Conservation (phyloP, 192 early-diverging fungal genomes). For the Linnemannia hyalina region DNA sequence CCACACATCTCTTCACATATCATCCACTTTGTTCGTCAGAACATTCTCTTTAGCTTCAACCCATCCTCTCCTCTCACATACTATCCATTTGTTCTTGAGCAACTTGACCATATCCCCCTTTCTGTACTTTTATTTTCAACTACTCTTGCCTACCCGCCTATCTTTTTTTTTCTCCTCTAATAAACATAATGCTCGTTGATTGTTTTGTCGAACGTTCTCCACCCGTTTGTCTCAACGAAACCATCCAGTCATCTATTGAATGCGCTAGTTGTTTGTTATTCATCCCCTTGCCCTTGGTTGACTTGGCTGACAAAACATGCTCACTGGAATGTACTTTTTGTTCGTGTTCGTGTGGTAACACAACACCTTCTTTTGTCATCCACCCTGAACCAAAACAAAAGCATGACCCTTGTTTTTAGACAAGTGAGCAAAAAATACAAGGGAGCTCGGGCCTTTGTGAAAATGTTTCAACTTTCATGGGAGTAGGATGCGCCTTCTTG, state of each 20-base stretch:
- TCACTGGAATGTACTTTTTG: neutral
- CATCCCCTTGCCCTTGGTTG: neutral
- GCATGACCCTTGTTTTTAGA: no score
- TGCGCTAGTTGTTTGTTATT: neutral
- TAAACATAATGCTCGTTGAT: neutral
- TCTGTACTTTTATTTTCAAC: neutral
- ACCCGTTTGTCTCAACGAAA: neutral
- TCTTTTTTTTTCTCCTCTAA: neutral
- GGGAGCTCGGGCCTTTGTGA: no score
- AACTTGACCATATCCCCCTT: neutral
- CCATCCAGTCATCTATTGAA: neutral
- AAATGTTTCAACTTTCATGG: no score
- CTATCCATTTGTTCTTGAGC: neutral
- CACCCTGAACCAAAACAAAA: no score
- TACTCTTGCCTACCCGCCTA: neutral
- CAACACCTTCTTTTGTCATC: neutral
- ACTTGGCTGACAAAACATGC: conserved; percentile 2
- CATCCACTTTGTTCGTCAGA: neutral
- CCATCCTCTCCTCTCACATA: neutral
- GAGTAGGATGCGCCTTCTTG: no score
- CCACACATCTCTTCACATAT: neutral
- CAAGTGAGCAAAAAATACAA: no score
- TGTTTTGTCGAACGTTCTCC: neutral
- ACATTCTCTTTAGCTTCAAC: neutral
- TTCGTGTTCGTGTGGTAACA: neutral